phyloP scores from a whole-genome alignment of 164 flowering plant species.

The Nymphaea colorata region DNA sequence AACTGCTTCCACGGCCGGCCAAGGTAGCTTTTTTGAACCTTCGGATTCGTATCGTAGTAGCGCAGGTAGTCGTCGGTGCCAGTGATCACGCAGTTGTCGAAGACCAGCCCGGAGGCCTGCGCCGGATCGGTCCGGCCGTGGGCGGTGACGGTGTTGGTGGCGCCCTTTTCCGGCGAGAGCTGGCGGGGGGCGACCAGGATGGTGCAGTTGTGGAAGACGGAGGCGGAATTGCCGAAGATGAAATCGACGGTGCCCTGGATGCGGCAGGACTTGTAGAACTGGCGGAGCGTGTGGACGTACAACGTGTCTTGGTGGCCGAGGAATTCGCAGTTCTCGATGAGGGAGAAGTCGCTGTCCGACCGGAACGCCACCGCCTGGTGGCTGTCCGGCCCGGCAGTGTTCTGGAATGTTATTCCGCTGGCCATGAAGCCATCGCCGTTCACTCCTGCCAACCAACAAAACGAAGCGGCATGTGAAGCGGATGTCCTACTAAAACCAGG shows the following conservation, averaged over 20 bases:
- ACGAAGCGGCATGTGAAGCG: background rate
- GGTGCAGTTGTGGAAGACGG: conserved; percentile 8
- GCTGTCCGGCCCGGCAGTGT: conserved; percentile 15
- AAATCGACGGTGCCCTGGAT: conserved; percentile 11
- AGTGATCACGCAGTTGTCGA: conserved; percentile 4
- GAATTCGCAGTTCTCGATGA: conserved; percentile 10
- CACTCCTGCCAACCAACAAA: conserved; percentile 3
- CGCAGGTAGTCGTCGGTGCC: conserved; percentile 10
- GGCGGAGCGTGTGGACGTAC: conserved; percentile 16
- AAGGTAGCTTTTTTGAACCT: conserved; percentile 14
- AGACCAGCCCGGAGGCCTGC: conserved; percentile 8
- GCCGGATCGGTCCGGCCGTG: conserved; percentile 13
- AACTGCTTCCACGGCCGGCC: conserved; percentile 38
- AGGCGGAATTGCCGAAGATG: conserved; percentile 15
- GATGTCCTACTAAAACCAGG: no score
- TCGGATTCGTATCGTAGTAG: conserved; percentile 7
- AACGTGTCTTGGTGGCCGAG: conserved; percentile 19
- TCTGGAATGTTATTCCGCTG: conserved; percentile 10
- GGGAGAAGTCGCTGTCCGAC: conserved; percentile 7
- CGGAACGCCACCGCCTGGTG: conserved; percentile 17
- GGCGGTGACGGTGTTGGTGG: conserved; percentile 10
- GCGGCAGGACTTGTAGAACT: conserved; percentile 12
- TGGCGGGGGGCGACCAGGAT: conserved; percentile 12
- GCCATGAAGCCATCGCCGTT: conserved; percentile 20
- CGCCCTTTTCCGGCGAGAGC: conserved; percentile 10